Evolutionary conservation across 1,284 basidiomycete species (phyloP), one percentile per base, ranked within the genome.

Genomic region (Sanghuangporus sanghuang): DNA sequence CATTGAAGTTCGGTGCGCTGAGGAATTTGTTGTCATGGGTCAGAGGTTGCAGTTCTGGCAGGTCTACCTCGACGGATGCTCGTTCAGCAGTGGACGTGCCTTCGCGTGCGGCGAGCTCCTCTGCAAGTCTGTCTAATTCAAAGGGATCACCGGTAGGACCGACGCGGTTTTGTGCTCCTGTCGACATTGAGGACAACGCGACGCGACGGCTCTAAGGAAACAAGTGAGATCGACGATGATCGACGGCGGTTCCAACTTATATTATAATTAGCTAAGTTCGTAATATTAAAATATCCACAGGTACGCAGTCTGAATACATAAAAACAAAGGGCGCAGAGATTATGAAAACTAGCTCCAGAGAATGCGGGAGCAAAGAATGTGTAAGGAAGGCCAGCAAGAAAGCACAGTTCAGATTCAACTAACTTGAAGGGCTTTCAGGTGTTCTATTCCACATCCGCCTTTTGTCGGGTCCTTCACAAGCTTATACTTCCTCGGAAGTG

Each of bases 11-110:
- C 39, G 83, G 76, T 0, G 86, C 82, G 2, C 82, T 83, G 36
- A 97, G 81, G 67, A 89, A 84, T 6, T 85, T 79, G 72, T 96
- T 90, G 68, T 83, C 75, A 70, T 95, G 94, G 2, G 92, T 89
- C 53, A 96, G 81, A 38, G 94, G 92, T 8, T 75, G 71, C 89
- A 85, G 59, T 54, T 65, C 54, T 16, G 93, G 93, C 16, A 96
- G 80, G 69, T 88, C 83, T 65, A 80, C 79, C 8, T 62, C 67
- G 11, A 68, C 67, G 48, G 69, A 71, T 40, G 68, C 66, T 64
- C 68, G 68, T 21, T 69, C 61, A 7, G 61, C 59, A 35, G 6
- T 16, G 21, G 44, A 35, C 6, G 69, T 61, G 11, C 67, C 71
- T 71, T 90, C 88, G 55, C 89, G 82, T 14, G 69, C 76, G 27